Evolutionary conservation across 202 grass and related monocot species (phyloP), one percentile per base, ranked within the genome.

Genomic region (Musa balbisiana): DNA sequence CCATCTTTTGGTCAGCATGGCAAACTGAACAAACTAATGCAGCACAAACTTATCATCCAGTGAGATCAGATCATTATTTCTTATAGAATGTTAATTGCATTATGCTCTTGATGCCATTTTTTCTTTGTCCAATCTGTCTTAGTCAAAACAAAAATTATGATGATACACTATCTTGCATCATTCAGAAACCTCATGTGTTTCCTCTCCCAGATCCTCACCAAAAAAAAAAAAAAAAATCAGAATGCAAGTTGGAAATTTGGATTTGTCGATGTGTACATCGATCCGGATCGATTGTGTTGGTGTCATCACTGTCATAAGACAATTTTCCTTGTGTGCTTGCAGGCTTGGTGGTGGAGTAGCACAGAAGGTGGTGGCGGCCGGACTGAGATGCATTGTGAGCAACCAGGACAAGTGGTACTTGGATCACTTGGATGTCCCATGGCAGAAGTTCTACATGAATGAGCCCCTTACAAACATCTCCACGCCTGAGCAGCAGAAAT

Each of bases 351-450:
- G 73, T 55, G 87, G 89, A 27, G 94, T 98, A 79, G 90, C 88
- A 49, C 68, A 87, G 73, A 84, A 80, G 76, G 90, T 89, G 56
- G 94, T 91, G 81, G 86, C 86, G 55, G 77, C 84, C 12, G 94
- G 94, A 19, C 86, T 91, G 51, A 89, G 90, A 81, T 98, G 94
- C 82, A 91, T 93, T 74, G 86, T 98, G 70, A 97, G 94, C 88
- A 97, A 93, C 73, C 90, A 97, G 79, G 88, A 93, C 80, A 91
- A 87, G 50, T 97, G 94, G 94, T 97, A 97, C 77, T 84, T 97
- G 68, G 90, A 97, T 87, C 90, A 93, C 74, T 86, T 93, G 75
- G 90, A 97, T 86, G 79, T 86, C 51, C 84, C 82, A 64, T 97
- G 90, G 90, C 79, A 93, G 81, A 83, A 72, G 54, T 93, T 97